Conservation (phyloP, 495 filamentous ascomycete species). For the Penicillium pulvis region DNA sequence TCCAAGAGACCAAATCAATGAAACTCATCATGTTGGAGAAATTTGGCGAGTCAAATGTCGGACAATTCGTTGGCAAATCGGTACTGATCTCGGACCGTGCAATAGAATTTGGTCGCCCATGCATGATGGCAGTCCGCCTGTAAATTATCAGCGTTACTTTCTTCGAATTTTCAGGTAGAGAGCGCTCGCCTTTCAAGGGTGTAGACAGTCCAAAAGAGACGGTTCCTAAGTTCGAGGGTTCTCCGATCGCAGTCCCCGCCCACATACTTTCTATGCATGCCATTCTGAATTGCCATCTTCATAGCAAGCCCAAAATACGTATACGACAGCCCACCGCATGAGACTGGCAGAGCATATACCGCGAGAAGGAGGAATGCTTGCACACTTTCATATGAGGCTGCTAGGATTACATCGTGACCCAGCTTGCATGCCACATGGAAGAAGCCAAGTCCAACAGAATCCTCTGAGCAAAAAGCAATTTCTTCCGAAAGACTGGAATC, state of each 20-base stretch:
- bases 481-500: slow-evolving; percentile 29
- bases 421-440: slow-evolving; percentile 48
- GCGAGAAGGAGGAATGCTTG: slow-evolving; percentile 51
- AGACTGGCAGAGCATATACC: slow-evolving; percentile 46
- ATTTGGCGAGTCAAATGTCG: slow-evolving; percentile 35
- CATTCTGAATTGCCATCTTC: slow-evolving; percentile 54
- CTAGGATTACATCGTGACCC: slow-evolving; percentile 50
- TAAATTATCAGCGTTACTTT: background rate
- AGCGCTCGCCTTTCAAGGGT: slow-evolving; percentile 44
- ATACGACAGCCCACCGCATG: slow-evolving; percentile 48
- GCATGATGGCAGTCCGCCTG: slow-evolving; percentile 42
- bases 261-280: slow-evolving; percentile 50
- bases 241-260: slow-evolving; percentile 37
- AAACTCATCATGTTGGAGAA: slow-evolving; percentile 44
- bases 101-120: slow-evolving; percentile 46
- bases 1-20: slow-evolving; percentile 42
- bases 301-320: slow-evolving; percentile 50
- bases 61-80: slow-evolving; percentile 39
- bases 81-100: slow-evolving; percentile 45
- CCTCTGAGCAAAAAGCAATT: slow-evolving; percentile 40
- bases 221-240: slow-evolving; percentile 45
- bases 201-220: slow-evolving; percentile 51
- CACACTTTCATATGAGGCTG: slow-evolving; percentile 49
- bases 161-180: background rate
- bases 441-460: slow-evolving; percentile 50